Conservation (phyloP, 164 flowering plant genomes). For the Akebia trifoliata region DNA sequence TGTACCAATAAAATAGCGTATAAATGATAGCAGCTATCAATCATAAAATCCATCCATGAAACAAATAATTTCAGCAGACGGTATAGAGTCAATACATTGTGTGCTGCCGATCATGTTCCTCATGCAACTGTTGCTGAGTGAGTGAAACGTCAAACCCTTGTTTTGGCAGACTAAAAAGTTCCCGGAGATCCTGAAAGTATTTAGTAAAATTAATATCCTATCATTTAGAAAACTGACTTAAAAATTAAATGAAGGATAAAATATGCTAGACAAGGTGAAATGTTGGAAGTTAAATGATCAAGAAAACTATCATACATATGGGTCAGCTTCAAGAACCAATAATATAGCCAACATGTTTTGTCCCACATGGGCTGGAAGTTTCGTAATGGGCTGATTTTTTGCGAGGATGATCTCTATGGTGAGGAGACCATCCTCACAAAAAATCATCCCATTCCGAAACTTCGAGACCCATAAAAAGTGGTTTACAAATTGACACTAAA, state of each 20-base stretch:
- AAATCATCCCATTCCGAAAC: too few species aligned
- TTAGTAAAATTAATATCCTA: background rate
- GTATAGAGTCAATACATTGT: slow-evolving; percentile 40
- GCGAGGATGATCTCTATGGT: too few species aligned
- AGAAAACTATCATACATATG: too few species aligned
- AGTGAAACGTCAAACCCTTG: slow-evolving; percentile 90
- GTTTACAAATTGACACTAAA: too few species aligned
- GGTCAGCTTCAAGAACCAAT: too few species aligned
- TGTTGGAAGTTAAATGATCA: background rate
- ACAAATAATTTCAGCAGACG: background rate
- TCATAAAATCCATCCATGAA: background rate
- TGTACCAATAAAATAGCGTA: too few species aligned
- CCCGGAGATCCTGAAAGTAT: slow-evolving; percentile 70
- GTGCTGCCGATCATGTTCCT: slow-evolving; percentile 73
- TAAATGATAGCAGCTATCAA: too few species aligned
- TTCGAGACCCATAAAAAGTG: too few species aligned
- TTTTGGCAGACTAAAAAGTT: slow-evolving; percentile 79
- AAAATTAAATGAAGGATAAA: background rate
- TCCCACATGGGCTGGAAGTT: too few species aligned
- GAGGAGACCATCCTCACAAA: too few species aligned
- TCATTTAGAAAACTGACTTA: background rate
- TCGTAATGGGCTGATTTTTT: too few species aligned
- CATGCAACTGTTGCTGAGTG: slow-evolving; percentile 86
- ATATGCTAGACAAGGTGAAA: background rate
- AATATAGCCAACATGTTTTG: too few species aligned